Base-by-base conservation (phyloP, 495 filamentous ascomycete species). In the Xylaria longipes region DNA sequence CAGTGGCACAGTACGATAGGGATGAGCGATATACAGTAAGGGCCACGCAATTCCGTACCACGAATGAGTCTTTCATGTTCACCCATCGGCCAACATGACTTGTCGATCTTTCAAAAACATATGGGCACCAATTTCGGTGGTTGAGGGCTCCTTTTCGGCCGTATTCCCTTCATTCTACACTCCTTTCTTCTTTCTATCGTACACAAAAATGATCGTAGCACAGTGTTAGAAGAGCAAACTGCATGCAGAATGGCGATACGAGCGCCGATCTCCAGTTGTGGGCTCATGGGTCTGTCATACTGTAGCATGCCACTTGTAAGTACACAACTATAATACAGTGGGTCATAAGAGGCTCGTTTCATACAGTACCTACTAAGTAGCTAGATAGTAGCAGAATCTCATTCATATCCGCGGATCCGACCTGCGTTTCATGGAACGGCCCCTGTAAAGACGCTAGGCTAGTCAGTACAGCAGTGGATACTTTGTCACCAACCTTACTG, bases 51-150 rank as follows among this genome's bases (percentile, higher is more conserved):
- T 56, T 67, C 43, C 65, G 65, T n/a, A 20, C 63, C 15, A 67
- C 20, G 22, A 67, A 29, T 66, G 35, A 54, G 22, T 67, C 46
- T 35, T 43, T 48, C 29, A 9, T 67, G n/a, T 39, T 17, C 14
- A 35, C 60, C n/a, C 9, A 25, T 63, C 60, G 37, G 5, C 35
- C 35, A 41, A 67, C n/a, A 56, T 67, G 48, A 56, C 46, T 56
- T 43, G 65, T 56, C 35, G 2, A 20, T 22, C 33, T 20, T 58
- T 60, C n/a, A 1, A 20, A 33, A 14, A 6, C 25, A 46, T 17
- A 3, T 64, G 39, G 1, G 5, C 22, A 48, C n/a, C 43, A 48
- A 29, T 37, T 41, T 22, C 37, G 27, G n/a, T 15, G 25, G 5
- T 63, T 20, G 57, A 22, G 7, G 35, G 11, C n/a, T 43, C 57